Conservation (phyloP, 139 green algal species). For the Astrephomene gubernaculifera region DNA sequence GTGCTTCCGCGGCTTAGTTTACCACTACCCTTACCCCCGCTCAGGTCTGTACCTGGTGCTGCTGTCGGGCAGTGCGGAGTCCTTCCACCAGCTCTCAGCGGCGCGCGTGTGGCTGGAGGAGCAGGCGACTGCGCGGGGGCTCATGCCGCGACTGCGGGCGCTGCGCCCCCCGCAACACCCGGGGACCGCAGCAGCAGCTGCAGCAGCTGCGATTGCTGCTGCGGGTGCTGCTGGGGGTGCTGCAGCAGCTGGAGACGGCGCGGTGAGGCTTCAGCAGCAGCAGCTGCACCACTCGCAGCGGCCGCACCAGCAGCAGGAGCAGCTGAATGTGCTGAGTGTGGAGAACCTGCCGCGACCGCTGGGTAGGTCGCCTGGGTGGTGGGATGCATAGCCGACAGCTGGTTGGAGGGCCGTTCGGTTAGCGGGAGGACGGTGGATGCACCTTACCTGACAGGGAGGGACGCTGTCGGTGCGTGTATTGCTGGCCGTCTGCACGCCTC, state of each 20-base stretch:
- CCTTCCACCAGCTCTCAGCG: constrained; percentile 58
- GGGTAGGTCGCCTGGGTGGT: constrained; percentile 11
- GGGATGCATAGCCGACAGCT: no score
- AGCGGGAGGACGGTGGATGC: no score
- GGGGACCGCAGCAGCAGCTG: constrained; percentile 33
- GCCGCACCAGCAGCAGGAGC: constrained; percentile 28
- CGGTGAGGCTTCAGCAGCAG: no score
- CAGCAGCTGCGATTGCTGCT: not conserved
- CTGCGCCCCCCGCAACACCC: constrained; percentile 23
- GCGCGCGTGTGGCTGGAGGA: constrained; percentile 24
- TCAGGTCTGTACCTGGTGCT: constrained; percentile 70
- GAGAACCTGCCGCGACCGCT: constrained; percentile 49
- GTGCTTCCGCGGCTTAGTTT: no score
- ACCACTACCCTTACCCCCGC: no score
- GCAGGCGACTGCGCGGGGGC: constrained; percentile 18
- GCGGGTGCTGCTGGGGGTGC: constrained; percentile 36
- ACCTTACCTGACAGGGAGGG: no score
- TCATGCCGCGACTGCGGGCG: constrained; percentile 43
- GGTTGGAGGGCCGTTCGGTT: no score
- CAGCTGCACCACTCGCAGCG: not conserved
- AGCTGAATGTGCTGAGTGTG: constrained; percentile 30
- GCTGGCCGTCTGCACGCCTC: not conserved
- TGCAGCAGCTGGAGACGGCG: not conserved
- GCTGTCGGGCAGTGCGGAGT: constrained; percentile 60
- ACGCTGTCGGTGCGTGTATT: constrained; percentile 5